Evolutionary conservation across 768 basidiomycete species (phyloP), one percentile per base, ranked within the genome.

Genomic region (Boletus reticulatus): DNA sequence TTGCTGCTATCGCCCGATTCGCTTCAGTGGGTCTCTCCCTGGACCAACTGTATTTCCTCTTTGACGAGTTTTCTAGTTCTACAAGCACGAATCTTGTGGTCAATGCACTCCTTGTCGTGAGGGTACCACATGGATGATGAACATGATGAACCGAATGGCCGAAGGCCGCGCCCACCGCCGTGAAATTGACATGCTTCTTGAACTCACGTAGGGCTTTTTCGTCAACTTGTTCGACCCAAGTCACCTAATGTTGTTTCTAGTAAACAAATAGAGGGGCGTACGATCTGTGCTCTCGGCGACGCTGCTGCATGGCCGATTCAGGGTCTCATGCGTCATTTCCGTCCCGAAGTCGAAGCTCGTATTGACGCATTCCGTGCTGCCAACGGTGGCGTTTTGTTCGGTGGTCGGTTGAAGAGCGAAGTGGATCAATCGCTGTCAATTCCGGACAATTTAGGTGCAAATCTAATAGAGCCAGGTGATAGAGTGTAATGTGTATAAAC

Each of bases 281-380:
- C 95, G 14, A 98, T 98, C 64, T 98, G 96, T 60, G 96, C 96
- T 10, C 80, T 97, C 29, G 96, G 96, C 11, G 96, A 98, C 58
- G 96, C 96, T 11, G 95, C 96, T 17, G 96, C 96, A 6, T 98
- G 96, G 96, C 96, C 95, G 8, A 95, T 98, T 58, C 96, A 98
- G 70, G 96, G 94, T 48, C 84, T 98, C 57, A 94, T 98, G 89
- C 87, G 92, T 55, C 92, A 97, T 74, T 98, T 97, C 88, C 85
- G 94, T 60, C 96, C 95, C 2, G 87, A 94, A 66, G 94, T 98
- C 41, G 96, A 98, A 75, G 77, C 80, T 50, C 89, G 95, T 51
- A 92, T 98, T 57, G 82, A 82, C 4, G 77, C 81, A 17, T 98
- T 85, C 82, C 80, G 89, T 53, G 80, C 80, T 48, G 73, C 76